phyloP scores from a whole-genome alignment of 768 basidiomycete genomes.

The Boletus subparvulus region DNA sequence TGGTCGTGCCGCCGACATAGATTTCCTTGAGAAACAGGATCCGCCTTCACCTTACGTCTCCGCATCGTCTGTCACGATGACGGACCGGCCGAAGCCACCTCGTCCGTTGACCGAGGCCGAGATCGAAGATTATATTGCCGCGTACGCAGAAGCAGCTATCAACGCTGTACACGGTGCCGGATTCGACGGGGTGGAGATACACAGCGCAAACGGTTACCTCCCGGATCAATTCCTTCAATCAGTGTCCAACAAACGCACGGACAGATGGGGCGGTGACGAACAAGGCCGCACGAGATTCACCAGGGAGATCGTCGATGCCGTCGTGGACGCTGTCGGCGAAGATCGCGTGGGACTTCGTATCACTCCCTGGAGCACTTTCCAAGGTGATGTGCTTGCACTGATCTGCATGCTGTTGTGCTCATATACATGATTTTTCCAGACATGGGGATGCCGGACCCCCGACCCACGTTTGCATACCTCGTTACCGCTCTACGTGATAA shows the following conservation, averaged over 20 bases:
- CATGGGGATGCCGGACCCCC: not conserved
- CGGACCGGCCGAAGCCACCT: slow-evolving; percentile 10
- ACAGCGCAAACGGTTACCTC: slow-evolving; percentile 45
- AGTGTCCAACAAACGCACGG: slow-evolving; percentile 42
- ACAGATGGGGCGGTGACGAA: slow-evolving; percentile 64
- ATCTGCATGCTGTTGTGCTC: not conserved
- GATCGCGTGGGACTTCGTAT: slow-evolving; percentile 44
- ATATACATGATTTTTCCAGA: slow-evolving; percentile 1
- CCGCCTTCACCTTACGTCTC: slow-evolving; percentile 33
- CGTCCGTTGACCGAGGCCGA: slow-evolving; percentile 28
- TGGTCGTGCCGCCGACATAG: slow-evolving; percentile 46
- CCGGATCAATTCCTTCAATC: slow-evolving; percentile 52
- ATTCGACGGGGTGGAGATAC: slow-evolving; percentile 39
- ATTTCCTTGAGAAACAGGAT: slow-evolving; percentile 38
- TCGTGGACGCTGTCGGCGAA: slow-evolving; percentile 41
- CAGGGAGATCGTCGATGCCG: slow-evolving; percentile 37
- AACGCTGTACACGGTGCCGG: slow-evolving; percentile 26
- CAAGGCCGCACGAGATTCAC: slow-evolving; percentile 49
- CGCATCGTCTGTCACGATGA: slow-evolving; percentile 32
- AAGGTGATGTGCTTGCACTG: slow-evolving; percentile 24
- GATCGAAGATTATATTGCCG: slow-evolving; percentile 31
- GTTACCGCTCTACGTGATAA: slow-evolving; percentile 26
- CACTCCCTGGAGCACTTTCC: slow-evolving; percentile 39
- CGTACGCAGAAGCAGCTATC: slow-evolving; percentile 32
- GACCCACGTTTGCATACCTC: slow-evolving; percentile 46